Conservation (phyloP, 2,329 filamentous ascomycete species). For the Hypocrella siamensis region DNA sequence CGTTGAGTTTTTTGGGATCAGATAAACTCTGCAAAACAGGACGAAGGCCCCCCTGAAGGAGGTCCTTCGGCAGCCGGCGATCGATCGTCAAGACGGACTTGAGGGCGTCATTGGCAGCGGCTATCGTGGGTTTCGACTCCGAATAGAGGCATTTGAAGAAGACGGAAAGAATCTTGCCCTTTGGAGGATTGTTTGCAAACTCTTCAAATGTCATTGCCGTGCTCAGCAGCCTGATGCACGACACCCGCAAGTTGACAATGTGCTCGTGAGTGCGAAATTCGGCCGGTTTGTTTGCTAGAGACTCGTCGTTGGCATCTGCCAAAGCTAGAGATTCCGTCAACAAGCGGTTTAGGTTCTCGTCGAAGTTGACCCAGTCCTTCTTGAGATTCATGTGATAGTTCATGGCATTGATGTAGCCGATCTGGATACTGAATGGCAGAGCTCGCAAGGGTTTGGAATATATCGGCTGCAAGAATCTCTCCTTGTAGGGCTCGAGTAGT, state of each 20-base stretch:
- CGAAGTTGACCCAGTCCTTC: conserved; percentile 77
- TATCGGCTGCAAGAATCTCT: conserved; percentile 76
- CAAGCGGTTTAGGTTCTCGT: conserved; percentile 77
- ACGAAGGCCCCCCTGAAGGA: conserved; percentile 83
- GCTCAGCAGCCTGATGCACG: conserved; percentile 83
- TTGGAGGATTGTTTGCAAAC: conserved; percentile 57
- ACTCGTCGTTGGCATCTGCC: conserved; percentile 89
- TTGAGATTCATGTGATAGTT: conserved; percentile 88
- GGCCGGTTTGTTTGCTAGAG: conserved; percentile 75
- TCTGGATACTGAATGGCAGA: conserved; percentile 85
- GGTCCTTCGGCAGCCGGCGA: conserved; percentile 84
- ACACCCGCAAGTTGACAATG: conserved; percentile 80
- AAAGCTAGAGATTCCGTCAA: conserved; percentile 88
- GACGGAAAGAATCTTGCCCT: conserved; percentile 68
- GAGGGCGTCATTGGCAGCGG: conserved; percentile 81
- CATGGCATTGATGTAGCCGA: conserved; percentile 95
- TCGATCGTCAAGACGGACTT: conserved; percentile 78
- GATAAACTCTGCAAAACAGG: conserved; percentile 95
- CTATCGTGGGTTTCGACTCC: conserved; percentile 80
- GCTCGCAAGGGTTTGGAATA: conserved; percentile 91
- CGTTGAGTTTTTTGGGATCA: conserved; percentile 77
- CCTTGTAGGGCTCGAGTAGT: conserved; percentile 77
- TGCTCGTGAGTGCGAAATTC: conserved; percentile 93
- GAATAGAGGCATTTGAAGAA: conserved; percentile 98
- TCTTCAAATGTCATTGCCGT: conserved; percentile 89